Evolutionary conservation across 2,329 filamentous ascomycete species (phyloP).

Genomic region (Cercospora sesami): DNA sequence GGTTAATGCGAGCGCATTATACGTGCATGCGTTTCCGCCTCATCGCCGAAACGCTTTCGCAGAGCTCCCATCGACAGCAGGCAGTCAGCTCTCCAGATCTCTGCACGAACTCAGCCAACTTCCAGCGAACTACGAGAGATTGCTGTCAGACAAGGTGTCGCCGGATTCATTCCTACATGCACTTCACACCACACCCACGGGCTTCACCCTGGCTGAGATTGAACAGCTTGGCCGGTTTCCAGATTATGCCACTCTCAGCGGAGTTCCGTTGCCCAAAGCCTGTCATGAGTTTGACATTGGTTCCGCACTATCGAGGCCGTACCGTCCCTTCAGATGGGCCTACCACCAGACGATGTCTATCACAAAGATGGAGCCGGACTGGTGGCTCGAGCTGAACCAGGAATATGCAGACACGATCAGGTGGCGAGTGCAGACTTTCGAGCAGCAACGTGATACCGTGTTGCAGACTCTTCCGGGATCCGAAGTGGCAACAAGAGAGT

Average conservation of each 20-base stretch:
- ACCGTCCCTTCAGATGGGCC: conserved; percentile 76
- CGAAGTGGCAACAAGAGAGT: conserved; percentile 76
- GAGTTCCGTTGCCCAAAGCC: conserved; percentile 67
- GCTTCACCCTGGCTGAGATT: conserved; percentile 70
- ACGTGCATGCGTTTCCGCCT: not conserved
- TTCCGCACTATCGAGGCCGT: conserved; percentile 70
- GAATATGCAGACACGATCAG: conserved; percentile 68
- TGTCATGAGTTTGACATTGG: conserved; percentile 67
- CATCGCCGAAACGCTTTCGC: not conserved
- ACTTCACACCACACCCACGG: conserved; percentile 57
- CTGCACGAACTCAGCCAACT: not conserved
- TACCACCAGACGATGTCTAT: conserved; percentile 95
- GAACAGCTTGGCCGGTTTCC: conserved; percentile 72
- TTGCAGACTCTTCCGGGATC: conserved; percentile 70
- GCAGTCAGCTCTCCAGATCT: not conserved
- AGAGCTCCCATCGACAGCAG: not conserved
- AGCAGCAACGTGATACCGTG: conserved; percentile 62
- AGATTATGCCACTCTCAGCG: conserved; percentile 72
- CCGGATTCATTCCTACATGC: conserved; percentile 25
- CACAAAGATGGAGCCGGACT: conserved; percentile 75
- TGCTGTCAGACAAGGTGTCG: conserved; percentile 30
- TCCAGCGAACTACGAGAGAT: conserved; percentile 26
- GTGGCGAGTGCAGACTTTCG: conserved; percentile 66
- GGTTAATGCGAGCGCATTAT: not conserved
- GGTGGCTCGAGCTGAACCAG: conserved; percentile 84